Conservation (phyloP, 768 basidiomycete species). For the Macrolepiota fuliginosa region DNA sequence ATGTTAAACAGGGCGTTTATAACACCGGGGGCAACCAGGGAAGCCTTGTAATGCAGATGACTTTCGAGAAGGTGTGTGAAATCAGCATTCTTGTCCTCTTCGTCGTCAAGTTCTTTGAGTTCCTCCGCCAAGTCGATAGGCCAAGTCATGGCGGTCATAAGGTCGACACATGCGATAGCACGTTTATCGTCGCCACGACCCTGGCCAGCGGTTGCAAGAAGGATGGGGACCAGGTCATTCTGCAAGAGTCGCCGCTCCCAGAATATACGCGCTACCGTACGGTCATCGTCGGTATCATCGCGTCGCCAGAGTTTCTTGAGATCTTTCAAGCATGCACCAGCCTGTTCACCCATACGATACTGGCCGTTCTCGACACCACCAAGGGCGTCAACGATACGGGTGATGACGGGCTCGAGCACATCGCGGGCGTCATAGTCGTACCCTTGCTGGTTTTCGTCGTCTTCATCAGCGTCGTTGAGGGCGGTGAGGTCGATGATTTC, state of each 20-base stretch:
- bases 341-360: conserved; percentile 81
- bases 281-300: conserved; percentile 95
- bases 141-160: conserved; percentile 98
- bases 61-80: conserved; percentile 81
- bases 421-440: conserved; percentile 39
- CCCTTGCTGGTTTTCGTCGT: conserved; percentile 27
- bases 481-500: conserved; percentile 35
- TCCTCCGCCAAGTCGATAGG: conserved; percentile 96
- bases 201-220: conserved; percentile 76
- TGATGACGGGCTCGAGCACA: conserved; percentile 66
- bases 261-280: conserved; percentile 92
- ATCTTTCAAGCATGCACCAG: conserved; percentile 84
- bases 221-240: conserved; percentile 86
- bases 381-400: conserved; percentile 74
- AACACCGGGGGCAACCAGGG: conserved; percentile 64
- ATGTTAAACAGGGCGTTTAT: conserved; percentile 74
- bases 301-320: conserved; percentile 94
- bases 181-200: conserved; percentile 79
- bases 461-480: conserved; percentile 10
- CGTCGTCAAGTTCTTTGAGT: conserved; percentile 88
- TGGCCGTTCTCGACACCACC: conserved; percentile 67
- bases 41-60: conserved; percentile 88
- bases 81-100: conserved; percentile 76
- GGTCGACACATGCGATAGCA: conserved; percentile 80
- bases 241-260: conserved; percentile 83